phyloP scores from a whole-genome alignment of 208 protist genomes.

The Trypanosoma avium region DNA sequence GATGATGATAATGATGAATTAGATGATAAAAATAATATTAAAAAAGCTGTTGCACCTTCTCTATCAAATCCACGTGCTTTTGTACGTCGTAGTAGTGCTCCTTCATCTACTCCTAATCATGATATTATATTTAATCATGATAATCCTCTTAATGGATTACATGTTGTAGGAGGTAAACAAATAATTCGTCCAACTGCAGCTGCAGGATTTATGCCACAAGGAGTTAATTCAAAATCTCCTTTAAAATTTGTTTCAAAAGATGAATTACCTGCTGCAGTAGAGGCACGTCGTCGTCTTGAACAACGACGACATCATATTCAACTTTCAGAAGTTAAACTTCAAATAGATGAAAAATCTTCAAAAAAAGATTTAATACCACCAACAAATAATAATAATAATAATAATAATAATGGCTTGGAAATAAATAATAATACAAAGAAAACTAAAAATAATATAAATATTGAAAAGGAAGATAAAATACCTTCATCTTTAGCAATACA shows the following conservation, averaged over 20 bases:
- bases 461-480: background rate
- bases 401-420: background rate
- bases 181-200: slow-evolving; percentile 15
- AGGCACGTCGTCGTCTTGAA: slow-evolving; percentile 11
- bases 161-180: background rate
- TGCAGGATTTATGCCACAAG: slow-evolving; percentile 14
- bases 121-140: background rate
- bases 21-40: background rate
- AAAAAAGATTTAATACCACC: background rate
- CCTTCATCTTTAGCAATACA: background rate
- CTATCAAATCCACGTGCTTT: background rate
- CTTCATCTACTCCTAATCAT: background rate
- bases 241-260: slow-evolving; percentile 1
- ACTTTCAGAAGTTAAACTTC: background rate
- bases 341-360: background rate
- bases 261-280: slow-evolving; percentile 16
- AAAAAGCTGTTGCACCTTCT: background rate
- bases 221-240: background rate
- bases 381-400: no score
- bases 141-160: background rate
- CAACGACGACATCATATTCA: background rate
- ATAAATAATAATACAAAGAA: background rate
- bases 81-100: slow-evolving; percentile 16
- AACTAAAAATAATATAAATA: background rate
- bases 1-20: background rate